A percentile compares a stretch with the other conserved stretches of the same genome.
phyloP scores from a whole-genome alignment of 2,329 filamentous ascomycete species.

The Aaosphaeria arxii region DNA sequence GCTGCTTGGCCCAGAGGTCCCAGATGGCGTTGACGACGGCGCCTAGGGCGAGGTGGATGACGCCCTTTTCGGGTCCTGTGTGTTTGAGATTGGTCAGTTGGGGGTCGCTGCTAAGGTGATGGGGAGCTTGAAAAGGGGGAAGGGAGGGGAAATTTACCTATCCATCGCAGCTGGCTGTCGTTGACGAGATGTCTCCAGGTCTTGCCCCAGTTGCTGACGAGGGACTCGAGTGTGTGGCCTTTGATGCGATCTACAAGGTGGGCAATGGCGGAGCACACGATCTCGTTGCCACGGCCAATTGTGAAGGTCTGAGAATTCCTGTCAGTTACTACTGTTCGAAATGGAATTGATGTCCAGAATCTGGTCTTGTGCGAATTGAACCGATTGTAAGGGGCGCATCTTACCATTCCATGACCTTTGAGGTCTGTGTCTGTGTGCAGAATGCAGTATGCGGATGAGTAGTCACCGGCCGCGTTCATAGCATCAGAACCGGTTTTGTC shows the following conservation, averaged over 20 bases:
- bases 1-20: slow-evolving; percentile 90
- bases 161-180: slow-evolving; percentile 89
- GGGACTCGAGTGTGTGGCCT: slow-evolving; percentile 70
- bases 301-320: slow-evolving; percentile 60
- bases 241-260: slow-evolving; percentile 74
- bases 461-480: slow-evolving; percentile 93
- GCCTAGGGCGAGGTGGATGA: slow-evolving; percentile 87
- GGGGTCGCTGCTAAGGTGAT: neutral
- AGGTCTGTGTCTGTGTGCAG: slow-evolving; percentile 72
- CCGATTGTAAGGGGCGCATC: neutral
- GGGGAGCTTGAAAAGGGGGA: too few relatives aligned
- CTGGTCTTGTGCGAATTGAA: too few relatives aligned
- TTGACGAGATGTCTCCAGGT: slow-evolving; percentile 92
- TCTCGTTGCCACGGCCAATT: slow-evolving; percentile 86
- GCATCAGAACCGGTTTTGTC: slow-evolving; percentile 96
- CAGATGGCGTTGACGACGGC: slow-evolving; percentile 89
- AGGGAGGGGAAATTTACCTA: slow-evolving; percentile 34
- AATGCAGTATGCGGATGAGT: slow-evolving; percentile 93
- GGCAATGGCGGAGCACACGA: slow-evolving; percentile 81
- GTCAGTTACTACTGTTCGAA: slow-evolving; percentile 2
- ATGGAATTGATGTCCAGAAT: too few relatives aligned
- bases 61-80: slow-evolving; percentile 80
- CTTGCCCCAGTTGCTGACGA: slow-evolving; percentile 78
- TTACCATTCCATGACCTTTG: slow-evolving; percentile 76
- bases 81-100: neutral